Evolutionary conservation across 1,284 basidiomycete species (phyloP).

Genomic region (Cryptococcus floricola): DNA sequence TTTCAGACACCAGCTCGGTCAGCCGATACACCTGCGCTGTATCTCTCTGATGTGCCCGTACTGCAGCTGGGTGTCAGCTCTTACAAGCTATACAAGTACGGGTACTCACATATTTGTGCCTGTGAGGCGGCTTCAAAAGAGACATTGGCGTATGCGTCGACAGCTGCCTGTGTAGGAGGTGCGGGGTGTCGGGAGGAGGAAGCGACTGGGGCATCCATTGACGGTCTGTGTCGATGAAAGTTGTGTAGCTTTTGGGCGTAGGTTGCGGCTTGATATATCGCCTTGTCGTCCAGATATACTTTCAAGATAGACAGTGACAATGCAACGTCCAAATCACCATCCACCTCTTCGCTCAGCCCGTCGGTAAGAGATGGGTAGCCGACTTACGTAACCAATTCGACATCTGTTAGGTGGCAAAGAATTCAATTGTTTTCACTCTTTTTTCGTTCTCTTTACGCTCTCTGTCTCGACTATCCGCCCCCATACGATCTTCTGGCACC

Average conservation of each 20-base stretch:
- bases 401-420: slow-evolving; percentile 1
- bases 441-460: background rate
- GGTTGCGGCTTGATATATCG: no score
- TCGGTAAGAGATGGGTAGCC: background rate
- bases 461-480: background rate
- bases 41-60: slow-evolving; percentile 81
- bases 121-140: slow-evolving; percentile 51
- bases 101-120: slow-evolving; percentile 72
- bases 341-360: no score
- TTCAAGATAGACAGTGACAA: no score
- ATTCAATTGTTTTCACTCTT: background rate
- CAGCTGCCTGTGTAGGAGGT: slow-evolving; percentile 4
- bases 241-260: background rate
- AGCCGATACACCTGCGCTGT: slow-evolving; percentile 69
- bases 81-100: background rate
- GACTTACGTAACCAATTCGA: background rate
- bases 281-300: no score
- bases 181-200: slow-evolving; percentile 11
- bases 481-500: background rate
- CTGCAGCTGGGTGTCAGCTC: slow-evolving; percentile 49
- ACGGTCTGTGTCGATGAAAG: background rate
- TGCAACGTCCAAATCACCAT: no score
- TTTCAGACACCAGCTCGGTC: slow-evolving; percentile 69
- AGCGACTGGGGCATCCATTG: slow-evolving; percentile 15
- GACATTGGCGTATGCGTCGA: slow-evolving; percentile 16